Percentiles rank a stretch among this genome's conserved stretches.
phyloP scores from a whole-genome alignment of 2,329 filamentous ascomycete genomes.

The Epichloe brachyelytri region DNA sequence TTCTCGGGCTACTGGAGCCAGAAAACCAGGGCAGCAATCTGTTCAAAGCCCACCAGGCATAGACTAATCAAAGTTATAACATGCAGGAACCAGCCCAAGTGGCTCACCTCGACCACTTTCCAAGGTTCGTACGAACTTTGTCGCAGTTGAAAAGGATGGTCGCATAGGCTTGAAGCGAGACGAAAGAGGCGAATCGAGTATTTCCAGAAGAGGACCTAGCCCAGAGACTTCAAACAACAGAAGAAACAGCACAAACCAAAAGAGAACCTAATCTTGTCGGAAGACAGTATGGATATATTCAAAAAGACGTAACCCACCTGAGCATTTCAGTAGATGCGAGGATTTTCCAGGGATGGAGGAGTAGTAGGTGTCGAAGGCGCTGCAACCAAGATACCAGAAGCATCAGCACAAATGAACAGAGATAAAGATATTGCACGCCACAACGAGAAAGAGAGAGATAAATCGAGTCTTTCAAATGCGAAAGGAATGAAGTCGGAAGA shows the following conservation, averaged over 20 bases:
- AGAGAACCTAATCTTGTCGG: conserved; percentile 15
- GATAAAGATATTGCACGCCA: neutral
- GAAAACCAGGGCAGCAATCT: neutral
- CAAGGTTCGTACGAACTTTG: conserved; percentile 63
- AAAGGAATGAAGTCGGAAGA: neutral
- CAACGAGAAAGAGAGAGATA: neutral
- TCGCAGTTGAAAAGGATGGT: conserved; percentile 57
- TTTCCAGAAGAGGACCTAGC: conserved; percentile 24
- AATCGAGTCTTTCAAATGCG: neutral
- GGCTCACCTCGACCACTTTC: conserved; percentile 54
- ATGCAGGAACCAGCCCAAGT: conserved; percentile 21
- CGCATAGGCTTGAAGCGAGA: conserved; percentile 37
- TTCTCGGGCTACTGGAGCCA: neutral
- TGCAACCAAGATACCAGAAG: neutral
- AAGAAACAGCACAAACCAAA: conserved; percentile 26
- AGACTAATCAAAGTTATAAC: conserved; percentile 12
- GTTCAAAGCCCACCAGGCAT: conserved; percentile 4
- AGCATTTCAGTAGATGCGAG: neutral
- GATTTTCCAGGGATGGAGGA: neutral
- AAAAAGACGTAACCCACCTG: neutral
- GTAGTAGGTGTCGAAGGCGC: neutral
- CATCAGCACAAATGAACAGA: neutral
- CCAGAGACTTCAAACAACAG: conserved; percentile 19
- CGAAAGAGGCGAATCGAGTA: conserved; percentile 24
- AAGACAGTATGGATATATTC: conserved; percentile 11